These are phyloP conservation scores for Rubia tinctorum DNA, from an alignment of 305 asterid species.

Conservation along the genomic window DNA sequence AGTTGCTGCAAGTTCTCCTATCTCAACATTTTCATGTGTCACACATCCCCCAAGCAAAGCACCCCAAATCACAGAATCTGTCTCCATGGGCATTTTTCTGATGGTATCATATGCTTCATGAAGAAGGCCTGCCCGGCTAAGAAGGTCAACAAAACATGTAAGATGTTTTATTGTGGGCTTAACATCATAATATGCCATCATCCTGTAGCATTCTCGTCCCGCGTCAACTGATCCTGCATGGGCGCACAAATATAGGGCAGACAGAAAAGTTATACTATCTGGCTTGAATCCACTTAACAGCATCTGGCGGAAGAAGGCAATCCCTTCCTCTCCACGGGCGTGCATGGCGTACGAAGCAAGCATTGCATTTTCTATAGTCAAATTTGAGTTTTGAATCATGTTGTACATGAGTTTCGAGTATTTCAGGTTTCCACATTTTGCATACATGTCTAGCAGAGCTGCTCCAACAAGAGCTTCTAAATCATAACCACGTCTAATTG, in stretches of 20 bases:
- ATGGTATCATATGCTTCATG: slow-evolving; percentile 44
- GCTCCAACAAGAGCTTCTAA: slow-evolving; percentile 48
- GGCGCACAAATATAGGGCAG: slow-evolving; percentile 66
- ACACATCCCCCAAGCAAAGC: slow-evolving; percentile 77
- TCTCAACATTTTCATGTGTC: slow-evolving; percentile 50
- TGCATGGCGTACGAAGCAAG: slow-evolving; percentile 74
- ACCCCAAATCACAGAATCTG: slow-evolving; percentile 76
- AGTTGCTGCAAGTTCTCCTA: slow-evolving; percentile 65
- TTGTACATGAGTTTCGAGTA: slow-evolving; percentile 37
- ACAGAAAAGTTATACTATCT: slow-evolving; percentile 59
- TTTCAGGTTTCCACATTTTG: slow-evolving; percentile 58
- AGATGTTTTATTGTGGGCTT: slow-evolving; percentile 60
- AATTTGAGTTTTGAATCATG: slow-evolving; percentile 30
- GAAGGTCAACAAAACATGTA: slow-evolving; percentile 71
- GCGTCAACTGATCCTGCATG: slow-evolving; percentile 62
- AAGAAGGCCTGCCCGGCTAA: slow-evolving; percentile 65
- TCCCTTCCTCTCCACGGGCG: slow-evolving; percentile 63
- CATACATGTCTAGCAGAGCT: slow-evolving; percentile 66
- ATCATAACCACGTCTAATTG: slow-evolving; percentile 51
- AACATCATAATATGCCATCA: slow-evolving; percentile 52
- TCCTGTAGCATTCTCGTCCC: slow-evolving; percentile 47
- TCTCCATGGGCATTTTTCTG: slow-evolving; percentile 38
- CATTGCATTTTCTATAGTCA: slow-evolving; percentile 68
- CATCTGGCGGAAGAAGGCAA: slow-evolving; percentile 50
- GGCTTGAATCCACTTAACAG: slow-evolving; percentile 47